Evolutionary conservation across 2,329 filamentous ascomycete genomes (phyloP).

Genomic region (Cercospora beticola): DNA sequence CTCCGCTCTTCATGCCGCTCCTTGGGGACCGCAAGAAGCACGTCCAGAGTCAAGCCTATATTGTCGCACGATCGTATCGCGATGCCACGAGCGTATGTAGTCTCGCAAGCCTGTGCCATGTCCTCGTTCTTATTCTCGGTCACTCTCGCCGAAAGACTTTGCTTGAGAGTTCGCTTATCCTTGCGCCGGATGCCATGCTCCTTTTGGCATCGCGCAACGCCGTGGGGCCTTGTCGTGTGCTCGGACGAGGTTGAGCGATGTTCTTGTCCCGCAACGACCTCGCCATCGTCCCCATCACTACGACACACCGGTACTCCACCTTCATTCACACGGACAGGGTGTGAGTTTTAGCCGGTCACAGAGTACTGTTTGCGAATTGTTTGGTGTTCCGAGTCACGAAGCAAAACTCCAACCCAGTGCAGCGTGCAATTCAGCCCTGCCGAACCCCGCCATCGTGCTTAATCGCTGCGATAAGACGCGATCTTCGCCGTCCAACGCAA

Average conservation of each 20-base stretch:
- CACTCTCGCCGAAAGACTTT: not conserved
- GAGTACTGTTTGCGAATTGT: not conserved
- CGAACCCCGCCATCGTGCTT: not conserved
- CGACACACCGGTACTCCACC: not conserved
- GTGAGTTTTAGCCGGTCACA: not conserved
- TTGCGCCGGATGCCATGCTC: not conserved
- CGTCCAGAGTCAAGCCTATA: not conserved
- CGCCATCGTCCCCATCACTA: not conserved
- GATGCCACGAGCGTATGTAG: not conserved
- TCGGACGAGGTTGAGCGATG: not conserved
- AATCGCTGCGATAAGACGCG: slow-evolving; percentile 6
- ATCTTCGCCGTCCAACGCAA: not conserved
- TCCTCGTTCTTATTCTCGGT: slow-evolving; percentile 11
- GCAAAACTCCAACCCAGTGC: not conserved
- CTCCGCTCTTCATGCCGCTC: not conserved
- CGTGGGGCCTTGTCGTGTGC: not conserved
- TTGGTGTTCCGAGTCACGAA: not conserved
- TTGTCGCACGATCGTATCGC: not conserved
- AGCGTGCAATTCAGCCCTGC: not conserved
- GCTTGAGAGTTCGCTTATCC: not conserved
- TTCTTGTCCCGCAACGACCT: not conserved
- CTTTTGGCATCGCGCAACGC: slow-evolving; percentile 5
- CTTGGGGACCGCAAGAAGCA: not conserved
- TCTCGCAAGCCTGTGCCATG: not conserved
- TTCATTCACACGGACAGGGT: not conserved